Evolutionary conservation across 1,284 basidiomycete genomes (phyloP), one percentile per base, ranked within the genome.

Genomic region (Trichosporon coremiiforme): DNA sequence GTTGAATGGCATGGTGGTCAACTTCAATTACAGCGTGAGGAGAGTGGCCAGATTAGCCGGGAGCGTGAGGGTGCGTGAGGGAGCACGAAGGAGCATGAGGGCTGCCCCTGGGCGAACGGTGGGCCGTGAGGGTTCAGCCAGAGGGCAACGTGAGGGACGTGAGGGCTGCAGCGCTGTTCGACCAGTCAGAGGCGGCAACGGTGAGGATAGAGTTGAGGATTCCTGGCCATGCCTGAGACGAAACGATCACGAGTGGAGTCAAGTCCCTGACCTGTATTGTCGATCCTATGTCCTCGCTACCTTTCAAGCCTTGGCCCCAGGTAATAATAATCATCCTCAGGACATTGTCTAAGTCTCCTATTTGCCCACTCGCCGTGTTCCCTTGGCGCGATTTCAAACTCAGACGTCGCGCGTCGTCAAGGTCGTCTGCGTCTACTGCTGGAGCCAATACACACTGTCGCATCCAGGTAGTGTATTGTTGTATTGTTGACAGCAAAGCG

Each of bases 191-290:
- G 20, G 47, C 47, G 47, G 47, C 47, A 22, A 22, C 20, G 47
- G 47, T 9, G 47, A 53, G 47, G 20, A 53, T 53, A 53, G 9
- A 53, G 47, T 53, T 22, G 47, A 45, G 20, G 47, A 53, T 53
- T 53, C 47, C 47, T 53, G 47, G 47, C 47, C 47, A 53, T 53
- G 47, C 47, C 20, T 53, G 47, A 15, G 47, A 20, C 47, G 47
- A 53, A 53, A 22, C 47, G 47, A 53, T 53, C 47, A 53, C 47
- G 47, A 53, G 47, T 53, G n/a, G 47, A 53, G 47, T 22, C 47
- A 45, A 15, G 41, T 45, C 47, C 20, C 47, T 22, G 47, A 53
- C 47, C 47, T 7, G 47, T 53, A 20, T 53, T 20, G 47, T 53
- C 47, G 47, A 53, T 53, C 47, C 47, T 22, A 53, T 10, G 47